A percentile compares a stretch with the other conserved stretches of the same genome.
Evolutionary conservation across 2,329 filamentous ascomycete genomes (phyloP).

Genomic region (Botrytis hyacinthi): DNA sequence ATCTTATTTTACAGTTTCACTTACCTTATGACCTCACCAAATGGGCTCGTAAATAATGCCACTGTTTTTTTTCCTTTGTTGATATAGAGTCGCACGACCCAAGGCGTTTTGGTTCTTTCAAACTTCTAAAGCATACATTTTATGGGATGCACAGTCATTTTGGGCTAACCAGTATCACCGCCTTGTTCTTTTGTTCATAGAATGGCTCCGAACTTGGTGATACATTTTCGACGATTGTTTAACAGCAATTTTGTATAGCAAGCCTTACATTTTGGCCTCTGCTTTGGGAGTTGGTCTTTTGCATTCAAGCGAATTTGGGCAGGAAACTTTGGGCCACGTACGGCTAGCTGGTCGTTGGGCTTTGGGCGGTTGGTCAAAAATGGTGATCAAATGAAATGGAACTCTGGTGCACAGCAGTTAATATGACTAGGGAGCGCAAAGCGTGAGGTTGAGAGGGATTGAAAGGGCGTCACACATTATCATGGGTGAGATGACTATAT

Average conservation of each 20-base stretch:
- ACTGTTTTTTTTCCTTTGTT: constrained; percentile 25
- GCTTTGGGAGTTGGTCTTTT: constrained; percentile 8
- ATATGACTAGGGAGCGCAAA: constrained; percentile 1
- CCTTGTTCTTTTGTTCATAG: constrained; percentile 6
- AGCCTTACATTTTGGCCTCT: constrained; percentile 2
- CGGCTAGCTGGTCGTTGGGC: constrained; percentile 1
- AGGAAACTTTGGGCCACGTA: neutral
- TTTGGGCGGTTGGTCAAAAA: neutral
- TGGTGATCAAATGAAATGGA: neutral
- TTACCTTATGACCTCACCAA: constrained; percentile 12
- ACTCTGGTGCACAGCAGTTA: constrained; percentile 5
- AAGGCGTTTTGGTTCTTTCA: constrained; percentile 14
- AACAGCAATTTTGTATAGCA: constrained; percentile 12
- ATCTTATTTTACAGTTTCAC: constrained; percentile 24
- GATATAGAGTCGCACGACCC: constrained; percentile 27
- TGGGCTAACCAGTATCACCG: neutral
- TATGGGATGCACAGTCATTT: neutral
- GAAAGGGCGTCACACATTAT: neutral
- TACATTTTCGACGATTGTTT: constrained; percentile 1
- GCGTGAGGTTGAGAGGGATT: neutral
- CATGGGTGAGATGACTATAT: neutral
- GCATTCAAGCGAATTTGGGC: constrained; percentile 4
- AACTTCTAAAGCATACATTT: constrained; percentile 7
- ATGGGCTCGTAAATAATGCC: constrained; percentile 31
- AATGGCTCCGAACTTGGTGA: neutral